Base-by-base conservation (phyloP, 2,329 filamentous ascomycete species). In the Fusarium sp. region DNA sequence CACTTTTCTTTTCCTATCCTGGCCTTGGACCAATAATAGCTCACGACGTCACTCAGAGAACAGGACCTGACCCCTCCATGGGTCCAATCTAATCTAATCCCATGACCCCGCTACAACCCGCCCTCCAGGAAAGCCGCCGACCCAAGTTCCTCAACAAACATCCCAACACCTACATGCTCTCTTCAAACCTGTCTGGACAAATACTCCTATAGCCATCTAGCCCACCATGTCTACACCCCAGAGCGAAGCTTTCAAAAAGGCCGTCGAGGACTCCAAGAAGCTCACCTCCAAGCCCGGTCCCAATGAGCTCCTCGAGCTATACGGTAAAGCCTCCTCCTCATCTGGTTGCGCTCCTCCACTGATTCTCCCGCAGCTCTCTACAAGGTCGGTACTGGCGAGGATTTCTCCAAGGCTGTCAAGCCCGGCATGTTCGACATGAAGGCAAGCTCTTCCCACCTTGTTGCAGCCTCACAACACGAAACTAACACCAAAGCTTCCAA, bases 351-450 rank as follows among this genome's bases (percentile, higher is more conserved):
- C 10, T 36, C 47, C 27, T 37, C 29, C 9, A 14, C 53, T 51
- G 51, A 49, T 38, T 31, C 10, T 14, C 41, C 62, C 6, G 4
- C 35, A 88, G 85, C 72, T 66, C 80, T 87, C 55, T 88, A 76
- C 82, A 88, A 88, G 78, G 75, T 85, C 62, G 80, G 76, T 56
- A 82, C 72, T 55, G 82, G 79, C 70, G 85, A 87, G 73, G 82
- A 88, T 72, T 79, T 88, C 71, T 61, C 72, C 64, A 76, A 73
- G 63, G 88, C 88, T 67, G 65, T 82, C 52, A 75, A 78, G 63
- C 88, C 88, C 27, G 87, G 89, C 78, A 84, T 87, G 78, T 91
- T 92, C 72, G 86, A 92, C 76, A 71, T 92, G 58, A 88, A 87
- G 81, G 88, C 87, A 68, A 66, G 65, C 49, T 43, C 33, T 46